These are phyloP conservation scores for Aspergillus campestris DNA, from an alignment of 495 filamentous ascomycete genomes.

Conservation along the genomic window DNA sequence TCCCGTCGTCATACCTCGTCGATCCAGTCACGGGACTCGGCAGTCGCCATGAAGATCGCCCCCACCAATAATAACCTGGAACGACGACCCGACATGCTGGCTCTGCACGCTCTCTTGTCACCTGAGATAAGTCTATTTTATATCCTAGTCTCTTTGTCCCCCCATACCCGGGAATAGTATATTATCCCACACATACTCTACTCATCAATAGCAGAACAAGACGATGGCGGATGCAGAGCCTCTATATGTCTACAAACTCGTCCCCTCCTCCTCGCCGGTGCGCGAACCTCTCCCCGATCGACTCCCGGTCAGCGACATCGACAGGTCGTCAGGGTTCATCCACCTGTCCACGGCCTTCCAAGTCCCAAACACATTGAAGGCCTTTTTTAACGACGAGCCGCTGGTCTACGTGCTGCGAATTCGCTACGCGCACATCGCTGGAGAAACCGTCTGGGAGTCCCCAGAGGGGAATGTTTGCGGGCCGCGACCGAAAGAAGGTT, in stretches of 20 bases:
- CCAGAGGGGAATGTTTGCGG: slow-evolving; percentile 34
- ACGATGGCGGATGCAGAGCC: slow-evolving; percentile 25
- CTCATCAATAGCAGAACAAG: not conserved
- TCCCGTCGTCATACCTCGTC: no score
- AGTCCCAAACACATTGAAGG: slow-evolving; percentile 41
- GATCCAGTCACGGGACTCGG: no score
- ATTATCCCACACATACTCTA: no score
- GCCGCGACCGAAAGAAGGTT: slow-evolving; percentile 32
- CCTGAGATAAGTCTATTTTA: no score
- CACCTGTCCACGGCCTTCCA: slow-evolving; percentile 36
- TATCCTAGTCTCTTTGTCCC: no score
- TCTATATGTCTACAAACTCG: slow-evolving; percentile 36
- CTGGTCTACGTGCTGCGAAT: slow-evolving; percentile 70
- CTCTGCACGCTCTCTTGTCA: no score
- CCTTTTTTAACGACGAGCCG: slow-evolving; percentile 65
- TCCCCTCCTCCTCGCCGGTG: slow-evolving; percentile 33
- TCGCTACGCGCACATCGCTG: slow-evolving; percentile 51
- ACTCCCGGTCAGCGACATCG: slow-evolving; percentile 36
- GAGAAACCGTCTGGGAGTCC: slow-evolving; percentile 33
- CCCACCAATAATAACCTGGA: no score
- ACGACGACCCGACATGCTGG: no score
- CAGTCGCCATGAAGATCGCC: no score
- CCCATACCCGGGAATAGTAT: no score
- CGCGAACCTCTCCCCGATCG: slow-evolving; percentile 34
- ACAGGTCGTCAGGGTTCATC: slow-evolving; percentile 31